Percentiles rank a stretch among this genome's conserved stretches.
Evolutionary conservation across 192 early-diverging fungal species (phyloP).

Genomic region (Geranomyces michiganensis): DNA sequence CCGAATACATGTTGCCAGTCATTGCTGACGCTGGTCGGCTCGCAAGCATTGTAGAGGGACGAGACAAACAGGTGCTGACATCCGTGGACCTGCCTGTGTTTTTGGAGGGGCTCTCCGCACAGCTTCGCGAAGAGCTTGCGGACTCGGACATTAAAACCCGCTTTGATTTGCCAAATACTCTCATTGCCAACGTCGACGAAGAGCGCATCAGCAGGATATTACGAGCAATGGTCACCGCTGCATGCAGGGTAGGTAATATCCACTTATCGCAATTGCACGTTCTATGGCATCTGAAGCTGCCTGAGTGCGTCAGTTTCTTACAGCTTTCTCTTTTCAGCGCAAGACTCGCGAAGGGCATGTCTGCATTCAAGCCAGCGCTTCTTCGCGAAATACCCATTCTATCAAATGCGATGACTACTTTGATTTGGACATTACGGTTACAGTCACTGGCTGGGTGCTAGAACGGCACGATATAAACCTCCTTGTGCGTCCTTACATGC

Average conservation of each 20-base stretch:
- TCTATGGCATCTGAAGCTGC: too few relatives aligned
- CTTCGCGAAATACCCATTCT: not conserved
- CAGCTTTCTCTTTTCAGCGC: too few relatives aligned
- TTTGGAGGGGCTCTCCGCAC: conserved; percentile 2
- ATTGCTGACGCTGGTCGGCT: conserved; percentile 17
- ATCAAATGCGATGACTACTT: not conserved
- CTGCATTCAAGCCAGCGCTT: not conserved
- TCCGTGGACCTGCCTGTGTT: conserved; percentile 15
- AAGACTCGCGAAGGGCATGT: not conserved
- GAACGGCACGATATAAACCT: not conserved
- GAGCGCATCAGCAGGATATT: conserved; percentile 13
- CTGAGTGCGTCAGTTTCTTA: too few relatives aligned
- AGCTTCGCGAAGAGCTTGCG: not conserved
- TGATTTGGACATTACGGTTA: conserved; percentile 16
- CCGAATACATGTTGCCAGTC: conserved; percentile 4
- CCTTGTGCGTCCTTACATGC: conserved; percentile 23
- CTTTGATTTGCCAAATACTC: conserved; percentile 3
- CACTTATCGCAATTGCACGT: too few relatives aligned
- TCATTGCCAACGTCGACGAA: conserved; percentile 3
- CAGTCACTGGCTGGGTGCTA: not conserved
- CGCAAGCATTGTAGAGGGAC: conserved; percentile 14
- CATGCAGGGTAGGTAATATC: conserved; percentile 18
- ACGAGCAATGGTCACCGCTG: conserved; percentile 1
- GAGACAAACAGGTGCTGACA: not conserved
- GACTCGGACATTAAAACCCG: conserved; percentile 11